Evolutionary conservation across 164 flowering plant genomes (phyloP).

Genomic region (Nymphaea thermarum): DNA sequence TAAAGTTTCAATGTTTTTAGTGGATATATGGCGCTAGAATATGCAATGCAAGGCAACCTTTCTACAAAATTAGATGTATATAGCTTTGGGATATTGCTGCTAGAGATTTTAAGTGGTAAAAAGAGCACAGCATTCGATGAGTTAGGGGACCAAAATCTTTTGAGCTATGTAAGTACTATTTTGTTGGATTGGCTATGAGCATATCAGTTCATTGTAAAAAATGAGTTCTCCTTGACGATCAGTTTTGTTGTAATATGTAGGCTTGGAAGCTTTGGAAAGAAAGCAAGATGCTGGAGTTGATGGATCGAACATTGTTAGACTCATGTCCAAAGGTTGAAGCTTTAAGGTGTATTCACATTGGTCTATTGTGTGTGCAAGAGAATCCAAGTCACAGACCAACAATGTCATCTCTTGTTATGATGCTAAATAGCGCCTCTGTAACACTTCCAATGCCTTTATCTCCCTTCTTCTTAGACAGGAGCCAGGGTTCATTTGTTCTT

Average conservation of each 20-base stretch:
- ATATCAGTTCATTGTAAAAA: no score
- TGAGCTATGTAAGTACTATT: not conserved
- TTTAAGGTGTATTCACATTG: conserved; percentile 5
- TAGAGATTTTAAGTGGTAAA: conserved; percentile 9
- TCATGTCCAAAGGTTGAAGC: not conserved
- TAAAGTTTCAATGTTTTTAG: not conserved
- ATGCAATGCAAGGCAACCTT: conserved; percentile 2
- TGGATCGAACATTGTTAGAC: not conserved
- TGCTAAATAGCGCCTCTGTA: conserved; percentile 1
- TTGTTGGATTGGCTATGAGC: no score
- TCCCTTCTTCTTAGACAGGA: conserved; percentile 1
- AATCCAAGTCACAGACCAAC: conserved; percentile 6
- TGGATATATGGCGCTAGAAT: conserved; percentile 11
- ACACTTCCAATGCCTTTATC: conserved; percentile 2
- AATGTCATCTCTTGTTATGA: conserved; percentile 6
- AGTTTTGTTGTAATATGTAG: not conserved
- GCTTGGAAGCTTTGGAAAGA: conserved; percentile 7
- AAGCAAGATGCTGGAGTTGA: conserved; percentile 2
- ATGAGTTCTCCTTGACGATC: no score
- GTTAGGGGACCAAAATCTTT: conserved; percentile 1
- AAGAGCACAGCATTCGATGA: not conserved
- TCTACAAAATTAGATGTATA: conserved; percentile 7
- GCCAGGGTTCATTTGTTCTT: no score
- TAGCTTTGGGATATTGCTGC: conserved; percentile 7
- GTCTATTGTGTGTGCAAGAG: conserved; percentile 8